Conservation (phyloP, 805 yeast species). For the Wickerhamiella domercqiae region DNA sequence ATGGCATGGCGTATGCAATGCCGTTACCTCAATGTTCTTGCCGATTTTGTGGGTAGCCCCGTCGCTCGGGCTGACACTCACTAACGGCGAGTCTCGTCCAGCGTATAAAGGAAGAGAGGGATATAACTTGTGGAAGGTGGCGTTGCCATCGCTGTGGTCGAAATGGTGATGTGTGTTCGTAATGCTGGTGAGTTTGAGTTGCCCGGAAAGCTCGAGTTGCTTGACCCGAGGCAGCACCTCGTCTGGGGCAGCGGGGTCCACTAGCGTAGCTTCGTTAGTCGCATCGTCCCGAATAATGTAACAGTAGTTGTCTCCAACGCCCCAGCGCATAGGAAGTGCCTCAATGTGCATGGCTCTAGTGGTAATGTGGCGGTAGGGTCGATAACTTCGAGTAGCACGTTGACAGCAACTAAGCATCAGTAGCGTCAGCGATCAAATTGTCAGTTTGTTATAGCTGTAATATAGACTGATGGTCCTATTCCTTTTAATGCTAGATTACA, state of each 20-base stretch:
- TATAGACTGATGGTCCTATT: too few relatives aligned
- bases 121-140: conserved; percentile 22
- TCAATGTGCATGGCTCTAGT: conserved; percentile 52
- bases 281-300: conserved; percentile 59
- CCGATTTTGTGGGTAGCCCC: conserved; percentile 51
- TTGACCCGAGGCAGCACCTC: conserved; percentile 41
- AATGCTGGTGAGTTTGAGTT: conserved; percentile 48
- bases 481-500: too few relatives aligned
- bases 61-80: conserved; percentile 55
- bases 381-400: too few relatives aligned
- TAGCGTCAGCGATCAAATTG: too few relatives aligned
- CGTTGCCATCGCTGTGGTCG: conserved; percentile 88
- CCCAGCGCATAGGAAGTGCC: conserved; percentile 88
- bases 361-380: too few relatives aligned
- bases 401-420: too few relatives aligned
- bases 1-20: conserved; percentile 94
- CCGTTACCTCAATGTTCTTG: conserved; percentile 45
- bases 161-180: conserved; percentile 94
- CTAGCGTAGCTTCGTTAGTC: conserved; percentile 57
- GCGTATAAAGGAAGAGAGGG: conserved; percentile 56
- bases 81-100: conserved; percentile 67
- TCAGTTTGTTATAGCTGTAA: too few relatives aligned
- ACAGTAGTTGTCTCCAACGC: conserved; percentile 79
- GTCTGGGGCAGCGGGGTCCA: conserved; percentile 83
- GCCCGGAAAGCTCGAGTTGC: conserved; percentile 22